phyloP scores from a whole-genome alignment of 2,329 filamentous ascomycete genomes.

The Aspergillus thermomutatus region DNA sequence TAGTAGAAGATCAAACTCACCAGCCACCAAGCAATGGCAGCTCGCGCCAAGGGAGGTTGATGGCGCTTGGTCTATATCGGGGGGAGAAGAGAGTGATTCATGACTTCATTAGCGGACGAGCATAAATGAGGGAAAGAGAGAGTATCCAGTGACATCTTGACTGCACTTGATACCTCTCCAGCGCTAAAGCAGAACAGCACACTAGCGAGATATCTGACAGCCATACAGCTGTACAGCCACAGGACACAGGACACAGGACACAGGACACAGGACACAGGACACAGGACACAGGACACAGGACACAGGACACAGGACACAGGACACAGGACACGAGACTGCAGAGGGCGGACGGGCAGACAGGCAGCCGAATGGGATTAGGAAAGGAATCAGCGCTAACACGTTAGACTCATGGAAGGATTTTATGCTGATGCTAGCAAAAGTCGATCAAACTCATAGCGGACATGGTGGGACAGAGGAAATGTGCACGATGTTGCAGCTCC shows the following conservation, averaged over 20 bases:
- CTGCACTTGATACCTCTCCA: conserved; percentile 21
- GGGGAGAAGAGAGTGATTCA: conserved; percentile 12
- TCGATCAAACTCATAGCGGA: neutral
- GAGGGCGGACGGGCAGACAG: neutral
- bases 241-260: no score
- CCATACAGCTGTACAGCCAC: neutral
- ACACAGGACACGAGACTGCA: neutral
- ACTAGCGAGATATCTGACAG: neutral
- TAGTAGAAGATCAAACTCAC: conserved; percentile 29
- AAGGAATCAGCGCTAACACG: neutral
- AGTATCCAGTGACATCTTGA: conserved; percentile 8
- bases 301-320: no score
- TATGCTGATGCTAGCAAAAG: no score
- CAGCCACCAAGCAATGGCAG: conserved; percentile 28
- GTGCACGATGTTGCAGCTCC: neutral
- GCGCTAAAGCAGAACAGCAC: neutral
- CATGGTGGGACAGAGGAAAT: neutral
- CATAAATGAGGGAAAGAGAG: conserved; percentile 20
- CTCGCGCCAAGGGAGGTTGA: conserved; percentile 24
- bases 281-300: no score
- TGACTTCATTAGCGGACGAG: conserved; percentile 30
- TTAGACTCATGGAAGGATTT: neutral
- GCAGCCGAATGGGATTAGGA: neutral
- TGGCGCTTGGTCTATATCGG: conserved; percentile 22
- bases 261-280: no score